Conservation (phyloP, 306 rosid genomes). For the Chamaecrista fasciculata region DNA sequence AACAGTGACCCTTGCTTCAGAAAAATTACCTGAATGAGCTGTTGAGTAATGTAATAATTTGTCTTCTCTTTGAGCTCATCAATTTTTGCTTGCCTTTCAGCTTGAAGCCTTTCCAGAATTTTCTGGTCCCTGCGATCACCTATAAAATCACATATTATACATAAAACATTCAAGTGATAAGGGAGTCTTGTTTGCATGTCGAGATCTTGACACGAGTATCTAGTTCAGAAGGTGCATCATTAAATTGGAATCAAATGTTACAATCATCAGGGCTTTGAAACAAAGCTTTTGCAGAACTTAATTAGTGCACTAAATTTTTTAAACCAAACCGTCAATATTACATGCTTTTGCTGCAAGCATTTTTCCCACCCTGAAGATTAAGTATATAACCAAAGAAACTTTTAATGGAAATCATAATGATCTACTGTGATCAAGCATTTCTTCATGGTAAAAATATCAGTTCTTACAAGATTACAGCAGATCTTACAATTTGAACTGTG, state of each 20-base stretch:
- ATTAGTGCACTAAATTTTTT: slow-evolving; percentile 12
- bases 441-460: background rate
- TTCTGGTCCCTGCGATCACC: slow-evolving; percentile 90
- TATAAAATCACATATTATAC: slow-evolving; percentile 32
- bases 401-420: background rate
- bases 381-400: slow-evolving; percentile 5
- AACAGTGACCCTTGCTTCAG: slow-evolving; percentile 24
- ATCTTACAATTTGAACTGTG: background rate
- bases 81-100: slow-evolving; percentile 90
- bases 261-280: slow-evolving; percentile 8
- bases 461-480: background rate
- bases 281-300: slow-evolving; percentile 4
- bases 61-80: slow-evolving; percentile 97
- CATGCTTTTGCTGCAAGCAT: slow-evolving; percentile 24
- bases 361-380: too few species aligned
- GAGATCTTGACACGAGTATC: background rate
- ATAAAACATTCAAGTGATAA: background rate
- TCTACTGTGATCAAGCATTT: background rate
- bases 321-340: slow-evolving; percentile 3
- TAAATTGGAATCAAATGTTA: slow-evolving; percentile 12
- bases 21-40: slow-evolving; percentile 90
- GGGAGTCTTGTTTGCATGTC: background rate
- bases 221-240: background rate
- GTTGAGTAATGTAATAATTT: slow-evolving; percentile 91
- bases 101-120: slow-evolving; percentile 78